Evolutionary conservation across 2,329 filamentous ascomycete genomes (phyloP).

Genomic region (Myriosclerotinia scirpicola): DNA sequence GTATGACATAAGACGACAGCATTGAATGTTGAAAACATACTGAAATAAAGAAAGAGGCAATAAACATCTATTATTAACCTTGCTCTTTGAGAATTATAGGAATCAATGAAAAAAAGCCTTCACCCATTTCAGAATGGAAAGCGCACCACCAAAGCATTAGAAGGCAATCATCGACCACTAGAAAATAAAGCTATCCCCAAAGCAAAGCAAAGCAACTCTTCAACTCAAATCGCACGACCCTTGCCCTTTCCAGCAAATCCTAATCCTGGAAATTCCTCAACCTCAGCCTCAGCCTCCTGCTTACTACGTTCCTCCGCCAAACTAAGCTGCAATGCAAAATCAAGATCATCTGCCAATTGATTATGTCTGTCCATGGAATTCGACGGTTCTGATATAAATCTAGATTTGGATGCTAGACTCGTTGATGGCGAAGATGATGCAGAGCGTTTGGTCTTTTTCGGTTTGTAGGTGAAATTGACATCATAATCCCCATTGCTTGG

Average conservation of each 20-base stretch:
- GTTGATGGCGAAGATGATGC: constrained; percentile 42
- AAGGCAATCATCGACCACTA: not conserved
- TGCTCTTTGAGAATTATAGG: not conserved
- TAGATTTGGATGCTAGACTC: constrained; percentile 38
- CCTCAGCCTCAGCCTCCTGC: constrained; percentile 11
- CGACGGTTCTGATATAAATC: constrained; percentile 17
- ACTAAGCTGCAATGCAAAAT: constrained; percentile 60
- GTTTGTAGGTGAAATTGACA: constrained; percentile 52
- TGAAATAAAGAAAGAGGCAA: not conserved
- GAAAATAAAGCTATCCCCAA: not conserved
- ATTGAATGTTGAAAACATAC: not conserved
- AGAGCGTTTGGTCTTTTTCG: constrained; percentile 47
- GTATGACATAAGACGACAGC: not conserved
- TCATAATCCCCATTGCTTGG: constrained; percentile 52
- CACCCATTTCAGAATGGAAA: not conserved
- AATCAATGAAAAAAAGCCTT: not conserved
- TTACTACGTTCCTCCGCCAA: constrained; percentile 53
- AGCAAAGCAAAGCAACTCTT: not conserved
- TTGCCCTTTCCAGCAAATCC: constrained; percentile 11
- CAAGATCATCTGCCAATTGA: constrained; percentile 52
- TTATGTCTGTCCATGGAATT: constrained; percentile 6
- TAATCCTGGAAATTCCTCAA: not conserved
- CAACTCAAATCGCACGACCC: constrained; percentile 13
- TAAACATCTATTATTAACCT: not conserved
- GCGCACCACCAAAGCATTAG: not conserved